Conservation (phyloP, 2,329 filamentous ascomycete genomes). For the Cladorrhinum sp. region DNA sequence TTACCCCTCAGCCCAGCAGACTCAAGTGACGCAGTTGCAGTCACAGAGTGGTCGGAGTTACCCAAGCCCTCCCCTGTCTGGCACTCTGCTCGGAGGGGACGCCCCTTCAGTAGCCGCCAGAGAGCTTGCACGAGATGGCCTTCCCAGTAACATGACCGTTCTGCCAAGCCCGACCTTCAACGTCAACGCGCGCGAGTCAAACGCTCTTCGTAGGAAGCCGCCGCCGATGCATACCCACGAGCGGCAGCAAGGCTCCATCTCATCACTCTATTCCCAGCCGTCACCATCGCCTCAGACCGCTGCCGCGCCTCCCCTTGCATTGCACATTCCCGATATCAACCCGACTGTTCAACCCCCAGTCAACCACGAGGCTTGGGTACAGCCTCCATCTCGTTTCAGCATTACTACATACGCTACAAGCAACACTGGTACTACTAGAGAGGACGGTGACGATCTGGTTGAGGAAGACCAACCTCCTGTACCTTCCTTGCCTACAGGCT, state of each 20-base stretch:
- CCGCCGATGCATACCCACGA: constrained; percentile 26
- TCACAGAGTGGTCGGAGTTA: constrained; percentile 29
- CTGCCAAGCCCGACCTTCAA: constrained; percentile 16
- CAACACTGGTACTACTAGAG: constrained; percentile 40
- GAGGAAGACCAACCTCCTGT: constrained; percentile 36
- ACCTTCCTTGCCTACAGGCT: constrained; percentile 36
- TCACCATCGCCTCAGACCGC: constrained; percentile 27
- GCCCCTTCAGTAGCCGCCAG: constrained; percentile 25
- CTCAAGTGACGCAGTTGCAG: constrained; percentile 21
- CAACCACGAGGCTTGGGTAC: constrained; percentile 42
- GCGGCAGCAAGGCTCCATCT: constrained; percentile 33
- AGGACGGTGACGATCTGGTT: constrained; percentile 33
- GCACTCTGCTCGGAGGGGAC: constrained; percentile 24
- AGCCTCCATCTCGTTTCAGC: constrained; percentile 61
- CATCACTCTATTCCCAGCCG: constrained; percentile 33
- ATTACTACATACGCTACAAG: constrained; percentile 60
- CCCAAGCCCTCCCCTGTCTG: constrained; percentile 39
- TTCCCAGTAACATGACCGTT: constrained; percentile 10
- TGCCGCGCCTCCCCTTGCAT: constrained; percentile 19
- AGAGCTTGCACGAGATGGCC: constrained; percentile 23
- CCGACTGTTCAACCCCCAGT: background rate
- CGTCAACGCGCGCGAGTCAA: constrained; percentile 18
- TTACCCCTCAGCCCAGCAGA: constrained; percentile 33
- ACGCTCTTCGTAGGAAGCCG: constrained; percentile 27
- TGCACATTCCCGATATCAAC: constrained; percentile 17